Evolutionary conservation across 768 basidiomycete species (phyloP), one percentile per base, ranked within the genome.

Genomic region (Tylopilus subfusipes): DNA sequence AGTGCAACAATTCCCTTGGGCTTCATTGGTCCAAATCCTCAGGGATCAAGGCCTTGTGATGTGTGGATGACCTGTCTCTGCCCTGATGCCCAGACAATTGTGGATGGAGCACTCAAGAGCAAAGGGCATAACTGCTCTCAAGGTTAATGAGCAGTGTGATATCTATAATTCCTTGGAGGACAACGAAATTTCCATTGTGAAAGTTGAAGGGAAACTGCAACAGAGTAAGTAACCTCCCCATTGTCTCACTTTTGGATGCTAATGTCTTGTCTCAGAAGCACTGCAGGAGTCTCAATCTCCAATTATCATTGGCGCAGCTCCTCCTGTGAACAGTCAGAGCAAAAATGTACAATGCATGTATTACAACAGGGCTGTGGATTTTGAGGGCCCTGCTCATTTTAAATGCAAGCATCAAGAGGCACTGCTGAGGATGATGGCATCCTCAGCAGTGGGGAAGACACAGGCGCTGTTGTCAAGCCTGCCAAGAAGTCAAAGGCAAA

Each of bases 91-190:
- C 0, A 11, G 47, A 21, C 7, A 55, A 25, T 39, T 50, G 42
- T 21, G 13, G 31, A 27, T 5, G 2, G 4, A 40, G 22, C 12
- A 50, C 13, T 38, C 29, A 16, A 44, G 36, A 16, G 42, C 24
- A 12, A 55, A 50, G 34, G 48, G 48, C 11, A 55, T 55, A 10
- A 55, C 54, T 38, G 14, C 29, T 50, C 54, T 55, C 43, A 50
- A 55, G 18, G 43, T 50, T 24, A 21, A 24, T 1, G 29, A 55
- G 42, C 29, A 13, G 25, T 18, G 25, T 8, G 9, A 44, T 6
- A 21, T 55, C 4, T 30, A 44, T 31, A 10, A 54, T 38, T 1
- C 42, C 33, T 54, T 54, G 27, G 24, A 54, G 27, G 48, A 48
- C 25, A 34, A 54, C 2, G 5, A 54, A 19, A 42, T 54, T 1